These are phyloP conservation scores for Kluyveromyces nonfermentans DNA, from an alignment of 805 yeast genomes.

Conservation along the genomic window DNA sequence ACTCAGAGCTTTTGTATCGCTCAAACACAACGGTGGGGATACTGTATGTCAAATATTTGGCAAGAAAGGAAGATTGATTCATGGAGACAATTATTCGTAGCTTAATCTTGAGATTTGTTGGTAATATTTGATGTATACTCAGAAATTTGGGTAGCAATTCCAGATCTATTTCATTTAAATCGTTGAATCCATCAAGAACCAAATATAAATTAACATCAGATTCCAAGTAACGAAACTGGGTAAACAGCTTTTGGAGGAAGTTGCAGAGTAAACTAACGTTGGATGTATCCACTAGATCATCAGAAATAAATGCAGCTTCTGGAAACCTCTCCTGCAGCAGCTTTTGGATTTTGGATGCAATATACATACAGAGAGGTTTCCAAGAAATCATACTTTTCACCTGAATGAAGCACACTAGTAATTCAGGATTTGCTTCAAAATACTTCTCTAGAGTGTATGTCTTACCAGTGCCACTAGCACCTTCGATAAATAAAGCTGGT, in stretches of 20 bases:
- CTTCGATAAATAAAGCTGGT: slow-evolving; percentile 12
- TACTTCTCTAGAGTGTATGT: slow-evolving; percentile 15
- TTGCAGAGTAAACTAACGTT: slow-evolving; percentile 21
- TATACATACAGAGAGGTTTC: slow-evolving; percentile 26
- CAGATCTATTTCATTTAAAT: slow-evolving; percentile 26
- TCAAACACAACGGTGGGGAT: slow-evolving; percentile 26
- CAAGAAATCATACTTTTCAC: slow-evolving; percentile 26
- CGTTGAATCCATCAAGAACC: slow-evolving; percentile 27
- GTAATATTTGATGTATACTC: slow-evolving; percentile 20
- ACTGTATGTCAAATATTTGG: slow-evolving; percentile 19
- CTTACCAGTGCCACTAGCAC: slow-evolving; percentile 25
- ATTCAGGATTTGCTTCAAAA: slow-evolving; percentile 10
- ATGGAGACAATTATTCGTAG: slow-evolving; percentile 21
- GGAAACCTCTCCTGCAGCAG: slow-evolving; percentile 13
- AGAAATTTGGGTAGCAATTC: slow-evolving; percentile 19
- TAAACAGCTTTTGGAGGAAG: slow-evolving; percentile 11
- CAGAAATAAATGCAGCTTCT: slow-evolving; percentile 5
- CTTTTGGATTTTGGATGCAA: slow-evolving; percentile 18
- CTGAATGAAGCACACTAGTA: slow-evolving; percentile 15
- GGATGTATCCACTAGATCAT: slow-evolving; percentile 25
- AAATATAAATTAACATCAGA: slow-evolving; percentile 11
- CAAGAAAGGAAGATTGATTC: slow-evolving; percentile 16
- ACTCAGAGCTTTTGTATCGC: slow-evolving; percentile 18
- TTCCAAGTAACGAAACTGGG: slow-evolving; percentile 7
- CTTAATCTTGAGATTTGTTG: slow-evolving; percentile 12